Percentiles rank a stretch among this genome's conserved stretches.
Conservation (phyloP, 305 asterid genomes). For the Solanum aculeatissimum region DNA sequence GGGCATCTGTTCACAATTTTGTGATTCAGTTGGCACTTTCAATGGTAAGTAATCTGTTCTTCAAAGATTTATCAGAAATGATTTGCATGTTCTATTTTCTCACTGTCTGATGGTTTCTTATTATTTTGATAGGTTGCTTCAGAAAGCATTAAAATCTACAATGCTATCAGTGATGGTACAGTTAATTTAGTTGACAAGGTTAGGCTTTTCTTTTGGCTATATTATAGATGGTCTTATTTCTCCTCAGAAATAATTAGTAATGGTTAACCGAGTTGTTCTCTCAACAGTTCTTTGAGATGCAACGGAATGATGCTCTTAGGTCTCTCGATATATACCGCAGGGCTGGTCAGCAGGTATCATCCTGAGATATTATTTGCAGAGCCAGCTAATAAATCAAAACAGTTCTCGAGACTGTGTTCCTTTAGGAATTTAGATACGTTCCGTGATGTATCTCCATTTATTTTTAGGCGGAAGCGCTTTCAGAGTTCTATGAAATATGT, state of each 20-base stretch:
- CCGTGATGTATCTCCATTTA: constrained; percentile 1
- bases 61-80: neutral
- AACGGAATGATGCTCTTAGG: constrained; percentile 83
- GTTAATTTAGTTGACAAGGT: constrained; percentile 98
- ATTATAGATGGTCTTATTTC: neutral
- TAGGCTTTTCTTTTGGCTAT: constrained; percentile 5
- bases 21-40: constrained; percentile 57
- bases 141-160: constrained; percentile 86
- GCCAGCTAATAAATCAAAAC: neutral
- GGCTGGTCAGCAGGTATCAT: constrained; percentile 84
- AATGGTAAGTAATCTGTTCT: constrained; percentile 41
- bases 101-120: constrained; percentile 2
- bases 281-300: constrained; percentile 95
- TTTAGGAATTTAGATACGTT: neutral
- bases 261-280: constrained; percentile 5
- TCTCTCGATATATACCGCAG: constrained; percentile 85
- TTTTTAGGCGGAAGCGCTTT: constrained; percentile 81
- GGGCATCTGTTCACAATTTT: constrained; percentile 76
- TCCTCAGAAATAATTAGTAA: neutral
- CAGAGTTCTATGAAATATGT: constrained; percentile 87
- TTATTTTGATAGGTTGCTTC: constrained; percentile 62
- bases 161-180: constrained; percentile 77
- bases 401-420: neutral
- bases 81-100: neutral
- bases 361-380: neutral